phyloP scores from a whole-genome alignment of 106 monocot species.

The Xerophyta viscosa region DNA sequence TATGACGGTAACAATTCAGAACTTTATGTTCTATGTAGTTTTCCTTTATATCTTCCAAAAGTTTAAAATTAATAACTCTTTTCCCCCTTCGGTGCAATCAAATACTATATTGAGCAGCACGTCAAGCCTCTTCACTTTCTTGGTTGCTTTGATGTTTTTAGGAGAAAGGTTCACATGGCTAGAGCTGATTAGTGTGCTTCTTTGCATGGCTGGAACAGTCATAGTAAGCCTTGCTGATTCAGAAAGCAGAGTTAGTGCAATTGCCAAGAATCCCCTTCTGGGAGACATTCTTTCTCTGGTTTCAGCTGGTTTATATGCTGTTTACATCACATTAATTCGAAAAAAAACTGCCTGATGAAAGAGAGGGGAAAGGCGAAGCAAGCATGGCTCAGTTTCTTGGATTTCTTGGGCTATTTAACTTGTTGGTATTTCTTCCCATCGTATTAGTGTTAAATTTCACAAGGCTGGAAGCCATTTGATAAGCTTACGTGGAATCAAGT shows the following conservation, averaged over 20 bases:
- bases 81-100: slow-evolving; percentile 50
- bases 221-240: slow-evolving; percentile 82
- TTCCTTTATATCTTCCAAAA: slow-evolving; percentile 1
- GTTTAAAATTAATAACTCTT: slow-evolving; percentile 3
- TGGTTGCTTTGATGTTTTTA: slow-evolving; percentile 62
- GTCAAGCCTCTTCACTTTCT: slow-evolving; percentile 92
- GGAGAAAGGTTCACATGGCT: slow-evolving; percentile 86
- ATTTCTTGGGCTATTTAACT: slow-evolving; percentile 78
- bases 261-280: slow-evolving; percentile 61
- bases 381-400: slow-evolving; percentile 92
- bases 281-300: slow-evolving; percentile 73
- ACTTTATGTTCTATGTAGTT: neutral
- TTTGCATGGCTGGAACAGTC: slow-evolving; percentile 90
- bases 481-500: slow-evolving; percentile 65
- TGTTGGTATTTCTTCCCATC: slow-evolving; percentile 71
- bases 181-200: slow-evolving; percentile 76
- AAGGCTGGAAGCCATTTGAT: slow-evolving; percentile 58
- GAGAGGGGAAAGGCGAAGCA: slow-evolving; percentile 59
- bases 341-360: slow-evolving; percentile 74
- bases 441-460: slow-evolving; percentile 62
- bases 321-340: slow-evolving; percentile 82
- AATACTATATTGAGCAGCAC: slow-evolving; percentile 94
- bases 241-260: slow-evolving; percentile 27
- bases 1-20: slow-evolving; percentile 54
- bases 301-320: slow-evolving; percentile 79